phyloP scores from a whole-genome alignment of 805 yeast species.

The Saccharomycopsis javanensis region DNA sequence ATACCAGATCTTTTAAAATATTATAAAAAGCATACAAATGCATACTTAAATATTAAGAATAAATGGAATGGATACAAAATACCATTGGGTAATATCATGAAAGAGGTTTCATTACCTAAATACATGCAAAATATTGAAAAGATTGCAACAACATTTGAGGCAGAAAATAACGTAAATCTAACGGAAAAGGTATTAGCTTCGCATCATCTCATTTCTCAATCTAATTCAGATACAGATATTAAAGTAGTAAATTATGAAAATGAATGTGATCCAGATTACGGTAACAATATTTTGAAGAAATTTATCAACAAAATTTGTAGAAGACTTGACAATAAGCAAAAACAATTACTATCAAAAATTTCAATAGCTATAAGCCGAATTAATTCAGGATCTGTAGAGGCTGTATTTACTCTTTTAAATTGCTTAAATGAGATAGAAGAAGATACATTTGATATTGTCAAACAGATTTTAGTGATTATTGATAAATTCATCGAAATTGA shows the following conservation, averaged over 20 bases:
- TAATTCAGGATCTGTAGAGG: conserved; percentile 7
- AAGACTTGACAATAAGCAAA: conserved; percentile 8
- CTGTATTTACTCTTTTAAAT: conserved; percentile 3
- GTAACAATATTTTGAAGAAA: conserved; percentile 4
- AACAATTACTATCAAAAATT: neutral
- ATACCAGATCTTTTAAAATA: neutral
- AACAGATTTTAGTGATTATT: conserved; percentile 9
- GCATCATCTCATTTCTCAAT: neutral
- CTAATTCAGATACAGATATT: neutral
- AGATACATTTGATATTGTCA: conserved; percentile 13
- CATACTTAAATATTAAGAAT: neutral
- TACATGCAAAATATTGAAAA: conserved; percentile 4
- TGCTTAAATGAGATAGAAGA: conserved; percentile 7
- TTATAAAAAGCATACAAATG: neutral
- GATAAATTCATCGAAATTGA: conserved; percentile 14
- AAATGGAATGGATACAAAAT: conserved; percentile 7
- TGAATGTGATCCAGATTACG: conserved; percentile 8
- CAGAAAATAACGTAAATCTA: neutral
- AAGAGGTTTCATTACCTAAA: conserved; percentile 3
- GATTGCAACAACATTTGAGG: neutral
- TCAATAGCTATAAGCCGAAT: neutral
- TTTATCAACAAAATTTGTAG: conserved; percentile 8
- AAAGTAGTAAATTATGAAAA: neutral
- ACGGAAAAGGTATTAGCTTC: neutral
- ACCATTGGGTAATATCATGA: neutral